phyloP scores from a whole-genome alignment of 345 rosid species.

The Schrenkiella parvula region DNA sequence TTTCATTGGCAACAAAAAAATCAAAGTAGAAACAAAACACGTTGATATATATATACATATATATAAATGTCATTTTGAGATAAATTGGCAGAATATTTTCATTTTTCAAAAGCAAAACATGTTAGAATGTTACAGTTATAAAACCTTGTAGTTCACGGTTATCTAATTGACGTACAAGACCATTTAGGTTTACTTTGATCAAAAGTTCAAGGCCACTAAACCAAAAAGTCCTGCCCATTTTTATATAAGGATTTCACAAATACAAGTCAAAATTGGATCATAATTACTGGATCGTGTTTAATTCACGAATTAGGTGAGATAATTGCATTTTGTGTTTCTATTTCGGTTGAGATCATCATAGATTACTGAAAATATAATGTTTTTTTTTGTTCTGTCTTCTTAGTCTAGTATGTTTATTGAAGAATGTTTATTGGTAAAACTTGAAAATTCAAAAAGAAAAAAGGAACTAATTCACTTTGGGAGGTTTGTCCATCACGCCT shows the following conservation, averaged over 20 bases:
- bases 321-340: not conserved
- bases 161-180: no score
- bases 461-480: not conserved
- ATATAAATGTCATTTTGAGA: not conserved
- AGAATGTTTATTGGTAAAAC: not conserved
- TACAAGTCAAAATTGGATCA: not conserved
- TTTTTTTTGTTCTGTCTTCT: not conserved
- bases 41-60: not conserved
- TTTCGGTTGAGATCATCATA: not conserved
- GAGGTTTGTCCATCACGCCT: slow-evolving; percentile 7
- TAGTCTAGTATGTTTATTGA: not conserved
- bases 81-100: not conserved
- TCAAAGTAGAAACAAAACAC: not conserved
- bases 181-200: not conserved
- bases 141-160: no score
- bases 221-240: not conserved
- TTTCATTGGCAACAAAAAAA: not conserved
- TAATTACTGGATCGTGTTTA: not conserved
- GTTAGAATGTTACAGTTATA: no score
- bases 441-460: no score
- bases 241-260: not conserved
- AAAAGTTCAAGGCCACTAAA: not conserved
- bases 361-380: not conserved
- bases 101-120: not conserved
- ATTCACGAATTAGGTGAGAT: not conserved